Conservation (phyloP, 2,329 filamentous ascomycete species). For the Pseudocercospora fijiensis region DNA sequence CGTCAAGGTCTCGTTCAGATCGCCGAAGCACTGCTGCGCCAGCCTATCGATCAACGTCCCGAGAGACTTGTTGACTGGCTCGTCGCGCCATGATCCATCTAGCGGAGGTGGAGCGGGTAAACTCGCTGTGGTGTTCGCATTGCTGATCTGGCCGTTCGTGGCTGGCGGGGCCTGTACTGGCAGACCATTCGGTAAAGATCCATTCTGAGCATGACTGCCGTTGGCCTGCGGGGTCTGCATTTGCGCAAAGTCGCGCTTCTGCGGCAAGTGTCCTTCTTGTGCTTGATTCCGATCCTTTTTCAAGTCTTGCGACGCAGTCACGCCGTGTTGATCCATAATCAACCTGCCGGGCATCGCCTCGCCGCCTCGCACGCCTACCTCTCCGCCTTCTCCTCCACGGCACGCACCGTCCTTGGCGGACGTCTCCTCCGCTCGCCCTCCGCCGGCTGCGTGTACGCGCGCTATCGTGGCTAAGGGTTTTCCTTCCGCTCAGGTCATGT, state of each 20-base stretch:
- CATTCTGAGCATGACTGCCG: constrained; percentile 14
- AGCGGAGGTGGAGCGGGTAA: constrained; percentile 50
- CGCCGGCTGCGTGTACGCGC: constrained; percentile 24
- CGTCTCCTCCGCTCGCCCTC: constrained; percentile 23
- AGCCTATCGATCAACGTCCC: constrained; percentile 73
- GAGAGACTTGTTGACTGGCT: constrained; percentile 72
- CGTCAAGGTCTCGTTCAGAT: constrained; percentile 67
- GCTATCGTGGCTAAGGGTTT: constrained; percentile 29
- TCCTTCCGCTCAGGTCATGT: constrained; percentile 26
- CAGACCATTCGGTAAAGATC: constrained; percentile 21
- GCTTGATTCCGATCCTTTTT: constrained; percentile 36
- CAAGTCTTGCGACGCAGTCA: constrained; percentile 36
- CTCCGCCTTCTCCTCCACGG: constrained; percentile 21
- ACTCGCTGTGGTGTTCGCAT: background rate
- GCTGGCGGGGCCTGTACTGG: constrained; percentile 11
- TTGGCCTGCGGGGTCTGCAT: constrained; percentile 17
- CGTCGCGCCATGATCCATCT: constrained; percentile 60
- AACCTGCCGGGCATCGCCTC: constrained; percentile 50
- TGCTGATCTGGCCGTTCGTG: constrained; percentile 23
- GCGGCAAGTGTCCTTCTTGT: constrained; percentile 24
- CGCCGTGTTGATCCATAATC: constrained; percentile 49
- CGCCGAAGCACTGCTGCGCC: constrained; percentile 79
- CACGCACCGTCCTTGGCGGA: constrained; percentile 22
- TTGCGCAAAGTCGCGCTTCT: constrained; percentile 25
- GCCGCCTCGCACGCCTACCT: constrained; percentile 18